Evolutionary conservation across 768 basidiomycete species (phyloP).

Genomic region (Thelephora aurantiotincta): DNA sequence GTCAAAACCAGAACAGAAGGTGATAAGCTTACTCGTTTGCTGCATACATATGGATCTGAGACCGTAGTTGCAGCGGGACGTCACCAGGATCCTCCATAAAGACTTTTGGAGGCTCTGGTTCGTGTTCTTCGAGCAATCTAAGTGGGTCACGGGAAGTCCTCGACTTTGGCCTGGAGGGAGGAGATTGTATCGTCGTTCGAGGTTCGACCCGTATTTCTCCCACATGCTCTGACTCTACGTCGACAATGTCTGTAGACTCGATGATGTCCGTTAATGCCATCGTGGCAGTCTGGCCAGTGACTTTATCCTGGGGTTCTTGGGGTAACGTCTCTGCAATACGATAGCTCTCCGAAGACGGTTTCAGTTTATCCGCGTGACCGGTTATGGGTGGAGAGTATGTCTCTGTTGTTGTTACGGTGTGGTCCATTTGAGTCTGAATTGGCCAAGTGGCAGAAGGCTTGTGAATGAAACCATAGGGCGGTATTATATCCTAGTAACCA

Average conservation of each 20-base stretch:
- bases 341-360: constrained; percentile 15
- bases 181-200: neutral
- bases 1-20: neutral
- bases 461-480: constrained; percentile 43
- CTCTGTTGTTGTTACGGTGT: constrained; percentile 21
- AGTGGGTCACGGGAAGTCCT: neutral
- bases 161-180: neutral
- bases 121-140: constrained; percentile 18
- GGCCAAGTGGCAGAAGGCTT: constrained; percentile 50
- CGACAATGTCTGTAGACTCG: too few species aligned
- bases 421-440: constrained; percentile 21
- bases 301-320: constrained; percentile 9
- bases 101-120: constrained; percentile 43
- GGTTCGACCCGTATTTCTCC: neutral
- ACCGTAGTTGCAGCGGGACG: constrained; percentile 31
- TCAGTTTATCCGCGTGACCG: constrained; percentile 33
- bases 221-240: too few species aligned
- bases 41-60: constrained; percentile 70
- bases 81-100: constrained; percentile 32
- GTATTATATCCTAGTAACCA: constrained; percentile 48
- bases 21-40: constrained; percentile 44
- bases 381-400: constrained; percentile 32
- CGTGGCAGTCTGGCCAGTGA: neutral
- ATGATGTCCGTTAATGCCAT: neutral
- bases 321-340: constrained; percentile 12